Percentiles rank a stretch among this genome's conserved stretches.
Conservation (phyloP, 2,329 filamentous ascomycete species). For the Epichloe sylvatica region DNA sequence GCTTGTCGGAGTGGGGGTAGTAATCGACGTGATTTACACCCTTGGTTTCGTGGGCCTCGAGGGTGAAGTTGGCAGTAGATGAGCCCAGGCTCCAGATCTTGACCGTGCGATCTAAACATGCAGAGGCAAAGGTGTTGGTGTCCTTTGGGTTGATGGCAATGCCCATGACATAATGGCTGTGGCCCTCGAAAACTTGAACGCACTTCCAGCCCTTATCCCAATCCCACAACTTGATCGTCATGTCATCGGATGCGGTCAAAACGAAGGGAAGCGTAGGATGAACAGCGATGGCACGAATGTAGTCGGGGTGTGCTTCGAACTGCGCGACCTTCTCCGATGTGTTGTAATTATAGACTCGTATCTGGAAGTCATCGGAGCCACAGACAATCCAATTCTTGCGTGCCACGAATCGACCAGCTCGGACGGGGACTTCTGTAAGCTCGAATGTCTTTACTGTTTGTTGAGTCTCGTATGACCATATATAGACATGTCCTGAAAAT, state of each 20-base stretch:
- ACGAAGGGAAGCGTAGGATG: slow-evolving; percentile 94
- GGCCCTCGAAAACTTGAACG: slow-evolving; percentile 90
- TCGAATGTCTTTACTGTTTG: slow-evolving; percentile 98
- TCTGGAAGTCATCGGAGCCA: slow-evolving; percentile 81
- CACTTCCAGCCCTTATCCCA: slow-evolving; percentile 99
- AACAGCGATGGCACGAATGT: slow-evolving; percentile 91
- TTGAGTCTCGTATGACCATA: slow-evolving; percentile 96
- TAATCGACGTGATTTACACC: slow-evolving; percentile 97
- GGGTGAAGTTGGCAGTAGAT: slow-evolving; percentile 85
- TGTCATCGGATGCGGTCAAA: slow-evolving; percentile 90
- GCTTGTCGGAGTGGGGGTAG: slow-evolving; percentile 59
- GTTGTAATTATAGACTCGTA: slow-evolving; percentile 96
- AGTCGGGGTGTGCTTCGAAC: slow-evolving; percentile 95
- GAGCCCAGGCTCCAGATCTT: slow-evolving; percentile 97
- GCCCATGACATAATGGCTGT: slow-evolving; percentile 94
- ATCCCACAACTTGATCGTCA: slow-evolving; percentile 98
- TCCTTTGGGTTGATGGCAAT: slow-evolving; percentile 96
- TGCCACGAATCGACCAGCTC: slow-evolving; percentile 89
- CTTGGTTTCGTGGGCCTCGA: slow-evolving; percentile 94
- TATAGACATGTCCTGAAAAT: slow-evolving; percentile 80
- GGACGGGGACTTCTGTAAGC: slow-evolving; percentile 92
- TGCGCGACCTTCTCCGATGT: slow-evolving; percentile 96
- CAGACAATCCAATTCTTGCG: slow-evolving; percentile 99
- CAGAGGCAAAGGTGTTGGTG: slow-evolving; percentile 81
- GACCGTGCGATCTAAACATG: slow-evolving; percentile 89